Base-by-base conservation (phyloP, 768 basidiomycete genomes). In the Leccinellum luteum region DNA sequence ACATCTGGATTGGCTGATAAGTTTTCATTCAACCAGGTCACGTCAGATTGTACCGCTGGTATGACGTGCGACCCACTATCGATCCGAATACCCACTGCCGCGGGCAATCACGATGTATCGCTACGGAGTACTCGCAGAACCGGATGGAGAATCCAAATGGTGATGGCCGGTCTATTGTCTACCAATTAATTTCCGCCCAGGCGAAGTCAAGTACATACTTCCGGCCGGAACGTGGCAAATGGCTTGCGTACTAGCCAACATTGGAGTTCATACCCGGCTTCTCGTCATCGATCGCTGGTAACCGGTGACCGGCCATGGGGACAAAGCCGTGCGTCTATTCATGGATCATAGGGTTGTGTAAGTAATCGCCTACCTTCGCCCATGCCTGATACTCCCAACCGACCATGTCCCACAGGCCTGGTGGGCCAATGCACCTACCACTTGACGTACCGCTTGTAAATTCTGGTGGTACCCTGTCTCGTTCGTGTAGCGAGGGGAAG, bases 351-450 rank as follows among this genome's bases (percentile, higher is more conserved):
- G 51, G 6, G 13, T 25, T 32, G 38, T 34, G 57, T 54, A 49
- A 64, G 28, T 52, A 57, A 32, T 13, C 17, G 13, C 9, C 13
- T 23, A 47, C 13, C 23, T 17, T 57, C 13, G n/a, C 17, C 34
- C 41, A 4, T 13, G 41, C 25, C 41, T 0, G 12, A 14, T 19
- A 27, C 17, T 49, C n/a, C 6, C 15, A 1, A n/a, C 30, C 43
- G 13, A 38, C 49, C 34, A 68, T 67, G 63, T 21, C 58, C 25
- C 17, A 19, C 21, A 58, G 58, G 60, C 62, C 5, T 31, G 19
- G 66, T 55, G 32, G 30, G 19, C 51, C 21, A 21, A 52, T 45
- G 15, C 21, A 3, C 41, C n/a, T 31, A 10, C 35, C 43, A 38
- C 9, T n/a, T 4, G 3, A 5, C 41, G n/a, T 30, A 10, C 45